Conservation (phyloP, 331 rosid genomes). For the Acacia pycnantha region DNA sequence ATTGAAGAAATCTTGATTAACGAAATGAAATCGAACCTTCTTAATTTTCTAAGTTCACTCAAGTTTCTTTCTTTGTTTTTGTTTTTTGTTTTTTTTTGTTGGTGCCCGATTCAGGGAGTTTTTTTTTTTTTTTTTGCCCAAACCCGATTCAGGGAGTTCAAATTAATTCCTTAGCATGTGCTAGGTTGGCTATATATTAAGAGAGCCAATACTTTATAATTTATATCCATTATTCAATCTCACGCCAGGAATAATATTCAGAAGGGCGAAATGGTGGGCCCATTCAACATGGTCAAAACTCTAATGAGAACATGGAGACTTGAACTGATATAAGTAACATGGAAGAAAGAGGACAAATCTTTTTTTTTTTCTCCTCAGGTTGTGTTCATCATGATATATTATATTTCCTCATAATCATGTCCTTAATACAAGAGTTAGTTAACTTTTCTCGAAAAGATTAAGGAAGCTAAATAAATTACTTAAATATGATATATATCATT, state of each 20-base stretch:
- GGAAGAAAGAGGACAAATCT: conserved; percentile 13
- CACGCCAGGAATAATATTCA: not conserved
- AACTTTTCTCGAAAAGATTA: no score
- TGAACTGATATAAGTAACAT: not conserved
- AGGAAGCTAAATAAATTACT: no score
- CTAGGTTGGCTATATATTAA: not conserved
- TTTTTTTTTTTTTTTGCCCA: no score
- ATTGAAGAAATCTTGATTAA: not conserved
- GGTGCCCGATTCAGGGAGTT: not conserved
- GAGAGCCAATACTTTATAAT: not conserved
- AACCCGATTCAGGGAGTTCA: not conserved
- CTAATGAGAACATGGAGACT: not conserved
- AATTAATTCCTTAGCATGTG: not conserved
- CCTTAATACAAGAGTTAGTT: no score
- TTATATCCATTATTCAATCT: not conserved
- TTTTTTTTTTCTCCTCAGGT: not conserved
- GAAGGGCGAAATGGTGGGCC: not conserved
- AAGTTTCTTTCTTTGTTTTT: not conserved
- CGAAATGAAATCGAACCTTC: not conserved
- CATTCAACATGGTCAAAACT: conserved; percentile 6
- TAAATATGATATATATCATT: no score
- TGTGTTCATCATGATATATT: no score
- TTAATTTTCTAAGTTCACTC: not conserved
- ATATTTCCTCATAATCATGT: no score
- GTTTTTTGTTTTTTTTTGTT: no score